Evolutionary conservation across 108 stramenopile species (phyloP), one percentile per base, ranked within the genome.

Genomic region (Nannochloropsis gaditana): DNA sequence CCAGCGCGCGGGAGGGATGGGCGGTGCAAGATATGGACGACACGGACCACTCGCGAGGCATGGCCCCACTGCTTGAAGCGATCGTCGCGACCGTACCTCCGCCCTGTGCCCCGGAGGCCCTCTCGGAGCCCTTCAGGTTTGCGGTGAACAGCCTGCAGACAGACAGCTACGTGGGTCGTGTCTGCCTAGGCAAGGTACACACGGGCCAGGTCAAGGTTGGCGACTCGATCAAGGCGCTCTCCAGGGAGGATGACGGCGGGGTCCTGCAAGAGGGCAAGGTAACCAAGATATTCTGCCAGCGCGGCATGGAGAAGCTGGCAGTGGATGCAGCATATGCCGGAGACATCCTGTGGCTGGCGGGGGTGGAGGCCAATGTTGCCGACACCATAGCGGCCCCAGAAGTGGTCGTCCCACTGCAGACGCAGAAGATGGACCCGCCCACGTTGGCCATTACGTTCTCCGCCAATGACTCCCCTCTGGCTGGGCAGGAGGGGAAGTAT

Each of bases 301-400:
- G 84, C 15, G 88, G 88, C 59, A 81, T 84, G 41, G 81, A 84
- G 9, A 45, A 82, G 31, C 84, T 82, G 59, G 44, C 84, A 44
- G 47, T 88, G 59, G 11, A 42, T 3, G 82, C 89, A 80, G 97
- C 96, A 9, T 50, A 44, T 21, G 97, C 99, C 9, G 99, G 99
- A 41, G 99, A 99, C 87, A 96, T 99, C 92, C 93, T 98, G 87
- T 96, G 95, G 94, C 93, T 99, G 90, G 92, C 93, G 11, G 97
- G 97, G 21, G 50, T 97, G 21, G 90, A 92, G 50, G 93, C 95
- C 79, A 92, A 93, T 88, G 97, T 97, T 85, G 96, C 96, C 81
- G 96, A 98, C 86, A 99, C 99, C 4, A 87, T 99, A 44, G 88
- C 96, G 44, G 94, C 94, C 45, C 84, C 81, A 31, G 84, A 59